Percentiles rank a stretch among this genome's conserved stretches.
Conservation (phyloP, 2,329 filamentous ascomycete species). For the Stachybotrys echinatus region DNA sequence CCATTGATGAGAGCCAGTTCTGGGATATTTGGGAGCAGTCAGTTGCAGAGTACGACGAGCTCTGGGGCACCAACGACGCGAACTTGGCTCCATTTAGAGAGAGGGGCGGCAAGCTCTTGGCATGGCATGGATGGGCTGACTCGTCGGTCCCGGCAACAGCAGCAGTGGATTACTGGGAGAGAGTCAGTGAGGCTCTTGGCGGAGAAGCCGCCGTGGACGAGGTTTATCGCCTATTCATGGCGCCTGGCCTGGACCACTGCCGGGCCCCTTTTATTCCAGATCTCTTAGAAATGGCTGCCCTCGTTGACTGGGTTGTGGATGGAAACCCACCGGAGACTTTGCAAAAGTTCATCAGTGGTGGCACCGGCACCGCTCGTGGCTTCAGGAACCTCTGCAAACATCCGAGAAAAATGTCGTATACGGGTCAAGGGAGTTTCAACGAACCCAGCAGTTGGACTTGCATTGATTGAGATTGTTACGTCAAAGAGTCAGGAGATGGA, state of each 20-base stretch:
- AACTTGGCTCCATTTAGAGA: not conserved
- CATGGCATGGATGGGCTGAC: slow-evolving; percentile 1
- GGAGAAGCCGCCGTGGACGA: not conserved
- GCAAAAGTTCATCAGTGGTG: not conserved
- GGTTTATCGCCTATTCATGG: not conserved
- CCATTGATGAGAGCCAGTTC: not conserved
- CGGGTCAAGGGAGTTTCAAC: not conserved
- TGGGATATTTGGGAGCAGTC: not conserved
- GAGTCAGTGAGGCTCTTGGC: not conserved
- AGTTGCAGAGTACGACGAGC: not conserved
- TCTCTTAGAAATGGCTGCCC: not conserved
- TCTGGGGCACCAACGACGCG: not conserved
- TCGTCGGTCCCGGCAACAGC: not conserved
- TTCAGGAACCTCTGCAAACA: slow-evolving; percentile 1
- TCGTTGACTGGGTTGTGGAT: not conserved
- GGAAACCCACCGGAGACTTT: not conserved
- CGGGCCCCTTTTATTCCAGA: not conserved
- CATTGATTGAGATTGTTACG: not conserved
- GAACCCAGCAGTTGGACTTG: not conserved
- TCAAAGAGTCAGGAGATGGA: no score
- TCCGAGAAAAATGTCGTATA: not conserved
- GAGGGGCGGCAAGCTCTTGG: not conserved
- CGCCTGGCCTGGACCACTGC: not conserved
- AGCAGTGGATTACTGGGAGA: not conserved
- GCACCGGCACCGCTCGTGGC: no score